Evolutionary conservation across 2,329 filamentous ascomycete genomes (phyloP), one percentile per base, ranked within the genome.

Genomic region (Fusarium abutilonis): DNA sequence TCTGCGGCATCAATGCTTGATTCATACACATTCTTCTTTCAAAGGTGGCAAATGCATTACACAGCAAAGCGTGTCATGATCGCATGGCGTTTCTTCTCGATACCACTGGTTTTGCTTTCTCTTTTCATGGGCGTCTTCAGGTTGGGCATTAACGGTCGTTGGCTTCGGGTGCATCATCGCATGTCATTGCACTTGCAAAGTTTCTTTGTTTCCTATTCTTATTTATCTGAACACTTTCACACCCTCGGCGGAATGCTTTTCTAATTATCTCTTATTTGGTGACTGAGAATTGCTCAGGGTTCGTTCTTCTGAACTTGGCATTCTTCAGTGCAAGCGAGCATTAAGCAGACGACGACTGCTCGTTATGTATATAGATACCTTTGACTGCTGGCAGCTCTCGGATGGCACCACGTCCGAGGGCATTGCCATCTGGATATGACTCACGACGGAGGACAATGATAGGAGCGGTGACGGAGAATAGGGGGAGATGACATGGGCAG

Each of bases 1-100:
- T 56, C 52, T 60, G 56, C 56, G 58, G 58, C 53, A 65, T 69
- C 57, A 61, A 65, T 70, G 67, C 68, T 70, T 66, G 71, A 70
- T 72, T 68, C 65, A 71, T 72, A 67, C 63, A 66, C 66, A 66
- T 67, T 67, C 63, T 67, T 70, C 58, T 67, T 68, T 64, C 52
- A 64, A 70, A 56, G 66, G 65, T 71, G 71, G 67, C 71, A 64
- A 74, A 70, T 74, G 75, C 75, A 77, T 78, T 76, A 75, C 74
- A 76, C 66, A 73, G 73, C 75, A 77, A 69, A 74, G 76, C 75
- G 74, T 77, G 74, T 75, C 71, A 72, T 75, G 73, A 73, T 68
- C 73, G 72, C 74, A 74, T 72, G 71, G 72, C 76, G 75, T 79
- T 77, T 76, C 70, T 68, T 75, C 75, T 78, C 73, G 77, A 79